phyloP scores from a whole-genome alignment of 2,329 filamentous ascomycete species.

The Triangularia setosa region DNA sequence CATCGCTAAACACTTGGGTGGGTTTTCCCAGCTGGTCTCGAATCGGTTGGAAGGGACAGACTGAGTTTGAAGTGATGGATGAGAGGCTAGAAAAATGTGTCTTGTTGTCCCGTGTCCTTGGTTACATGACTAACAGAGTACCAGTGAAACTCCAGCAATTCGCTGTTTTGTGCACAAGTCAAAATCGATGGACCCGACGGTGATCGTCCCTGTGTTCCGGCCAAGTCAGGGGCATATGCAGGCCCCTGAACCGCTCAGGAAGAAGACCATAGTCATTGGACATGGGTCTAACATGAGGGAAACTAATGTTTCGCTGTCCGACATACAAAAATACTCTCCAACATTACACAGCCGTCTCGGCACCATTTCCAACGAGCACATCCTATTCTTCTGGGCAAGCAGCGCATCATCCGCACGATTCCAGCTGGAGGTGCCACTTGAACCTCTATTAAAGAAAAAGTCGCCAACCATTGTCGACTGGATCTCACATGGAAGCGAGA shows the following conservation, averaged over 20 bases:
- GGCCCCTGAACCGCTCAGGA: too few relatives aligned
- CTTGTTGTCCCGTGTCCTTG: too few relatives aligned
- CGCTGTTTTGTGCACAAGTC: neutral
- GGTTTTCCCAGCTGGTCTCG: constrained; percentile 6
- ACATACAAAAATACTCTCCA: neutral
- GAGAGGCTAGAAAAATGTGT: too few relatives aligned
- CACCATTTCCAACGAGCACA: neutral
- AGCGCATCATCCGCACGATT: neutral
- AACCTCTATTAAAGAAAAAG: neutral
- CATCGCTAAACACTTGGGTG: neutral
- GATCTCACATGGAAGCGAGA: too few relatives aligned
- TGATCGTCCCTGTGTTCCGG: neutral
- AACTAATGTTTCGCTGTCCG: neutral
- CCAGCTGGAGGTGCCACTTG: neutral
- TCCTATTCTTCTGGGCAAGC: neutral
- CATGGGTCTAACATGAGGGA: neutral
- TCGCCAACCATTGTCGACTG: neutral
- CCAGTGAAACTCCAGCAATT: neutral
- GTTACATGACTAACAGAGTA: neutral
- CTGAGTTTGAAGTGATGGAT: neutral
- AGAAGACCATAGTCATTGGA: neutral
- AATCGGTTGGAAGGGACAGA: neutral
- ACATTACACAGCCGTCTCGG: neutral
- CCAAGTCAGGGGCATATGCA: neutral
- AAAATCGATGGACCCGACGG: too few relatives aligned